A percentile compares a stretch with the other conserved stretches of the same genome.
Evolutionary conservation across 495 filamentous ascomycete species (phyloP).

Genomic region (Aspergillus homomorphus): DNA sequence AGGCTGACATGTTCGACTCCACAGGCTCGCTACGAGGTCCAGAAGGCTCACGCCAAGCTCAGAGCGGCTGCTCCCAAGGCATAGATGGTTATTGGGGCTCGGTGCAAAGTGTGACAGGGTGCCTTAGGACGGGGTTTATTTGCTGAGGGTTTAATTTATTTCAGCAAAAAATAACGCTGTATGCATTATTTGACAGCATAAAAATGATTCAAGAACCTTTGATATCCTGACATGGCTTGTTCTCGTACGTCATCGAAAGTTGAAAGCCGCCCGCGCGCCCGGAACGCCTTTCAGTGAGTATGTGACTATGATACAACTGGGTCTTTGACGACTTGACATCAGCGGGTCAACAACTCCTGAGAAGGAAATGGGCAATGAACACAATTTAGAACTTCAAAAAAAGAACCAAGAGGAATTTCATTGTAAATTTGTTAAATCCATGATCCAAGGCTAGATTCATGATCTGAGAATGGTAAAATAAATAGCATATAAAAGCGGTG

Average conservation of each 20-base stretch:
- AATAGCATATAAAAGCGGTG: not conserved
- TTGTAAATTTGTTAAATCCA: not conserved
- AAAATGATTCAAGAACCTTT: conserved; percentile 50
- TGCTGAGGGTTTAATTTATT: conserved; percentile 40
- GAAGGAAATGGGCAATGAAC: conserved; percentile 16
- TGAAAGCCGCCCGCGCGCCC: not conserved
- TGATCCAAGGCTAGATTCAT: not conserved
- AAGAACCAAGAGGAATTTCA: conserved; percentile 11
- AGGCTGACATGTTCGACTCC: conserved; percentile 17
- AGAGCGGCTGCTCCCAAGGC: conserved; percentile 53
- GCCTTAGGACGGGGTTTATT: conserved; percentile 48
- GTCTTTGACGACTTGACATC: conserved; percentile 15
- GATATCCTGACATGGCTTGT: conserved; percentile 41
- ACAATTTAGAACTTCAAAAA: not conserved
- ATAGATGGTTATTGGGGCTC: conserved; percentile 48
- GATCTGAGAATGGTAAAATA: not conserved
- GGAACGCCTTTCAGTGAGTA: conserved; percentile 4
- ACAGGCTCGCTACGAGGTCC: conserved; percentile 86
- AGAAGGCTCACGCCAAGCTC: conserved; percentile 84
- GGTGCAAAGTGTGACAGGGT: conserved; percentile 49
- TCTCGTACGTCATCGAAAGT: conserved; percentile 29
- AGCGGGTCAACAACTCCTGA: conserved; percentile 23
- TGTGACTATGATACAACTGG: conserved; percentile 5
- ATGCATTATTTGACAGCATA: conserved; percentile 49
- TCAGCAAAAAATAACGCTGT: conserved; percentile 45